phyloP scores from a whole-genome alignment of 768 basidiomycete genomes.

The Rhizopogon vulgaris region DNA sequence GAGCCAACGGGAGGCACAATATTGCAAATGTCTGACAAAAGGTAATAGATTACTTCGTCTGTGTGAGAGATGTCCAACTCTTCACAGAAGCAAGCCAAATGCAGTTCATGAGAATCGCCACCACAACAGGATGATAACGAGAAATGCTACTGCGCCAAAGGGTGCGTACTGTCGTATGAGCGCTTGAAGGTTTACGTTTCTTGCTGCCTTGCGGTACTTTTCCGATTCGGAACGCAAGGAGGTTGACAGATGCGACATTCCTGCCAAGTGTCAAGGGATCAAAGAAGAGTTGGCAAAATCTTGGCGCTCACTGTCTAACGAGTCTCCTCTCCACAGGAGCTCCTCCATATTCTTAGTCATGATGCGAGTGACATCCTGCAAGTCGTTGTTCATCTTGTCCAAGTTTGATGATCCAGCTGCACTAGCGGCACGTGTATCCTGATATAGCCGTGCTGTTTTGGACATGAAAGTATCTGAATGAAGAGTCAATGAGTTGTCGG shows the following conservation, averaged over 20 bases:
- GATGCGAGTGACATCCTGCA: slow-evolving; percentile 96
- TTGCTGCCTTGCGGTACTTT: slow-evolving; percentile 93
- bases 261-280: slow-evolving; percentile 31
- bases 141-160: slow-evolving; percentile 71
- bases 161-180: slow-evolving; percentile 97
- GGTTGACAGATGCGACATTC: slow-evolving; percentile 95
- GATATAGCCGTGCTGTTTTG: slow-evolving; percentile 92
- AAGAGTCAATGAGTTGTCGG: slow-evolving; percentile 2
- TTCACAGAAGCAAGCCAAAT: slow-evolving; percentile 7
- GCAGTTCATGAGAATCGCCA: slow-evolving; percentile 64
- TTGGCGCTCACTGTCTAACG: slow-evolving; percentile 73
- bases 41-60: slow-evolving; percentile 21
- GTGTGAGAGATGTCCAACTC: slow-evolving; percentile 17
- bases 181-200: slow-evolving; percentile 90
- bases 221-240: slow-evolving; percentile 94
- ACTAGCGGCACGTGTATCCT: slow-evolving; percentile 83
- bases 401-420: slow-evolving; percentile 61
- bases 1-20: not conserved
- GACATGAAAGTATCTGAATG: slow-evolving; percentile 93
- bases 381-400: slow-evolving; percentile 89
- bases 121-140: slow-evolving; percentile 72
- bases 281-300: not conserved
- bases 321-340: slow-evolving; percentile 95
- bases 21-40: not conserved
- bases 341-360: slow-evolving; percentile 99